Evolutionary conservation across 306 rosid species (phyloP).

Genomic region (Ceratonia siliqua): DNA sequence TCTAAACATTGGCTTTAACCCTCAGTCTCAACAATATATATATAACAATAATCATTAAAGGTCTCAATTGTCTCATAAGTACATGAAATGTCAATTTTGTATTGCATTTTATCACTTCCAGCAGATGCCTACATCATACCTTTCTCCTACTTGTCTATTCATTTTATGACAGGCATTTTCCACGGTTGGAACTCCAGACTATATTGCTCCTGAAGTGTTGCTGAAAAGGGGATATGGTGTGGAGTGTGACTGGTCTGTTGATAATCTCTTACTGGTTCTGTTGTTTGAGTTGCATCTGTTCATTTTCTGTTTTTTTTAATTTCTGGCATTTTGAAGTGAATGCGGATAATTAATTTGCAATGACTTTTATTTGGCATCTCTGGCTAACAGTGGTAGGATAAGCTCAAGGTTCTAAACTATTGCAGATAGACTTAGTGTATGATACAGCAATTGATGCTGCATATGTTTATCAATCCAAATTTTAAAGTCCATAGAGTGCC

Average conservation of each 20-base stretch:
- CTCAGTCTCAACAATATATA: too few species aligned
- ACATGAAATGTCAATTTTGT: slow-evolving; percentile 6
- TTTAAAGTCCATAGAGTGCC: background rate
- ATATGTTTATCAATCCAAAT: background rate
- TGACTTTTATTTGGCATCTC: background rate
- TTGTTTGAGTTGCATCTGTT: slow-evolving; percentile 12
- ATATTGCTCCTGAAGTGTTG: slow-evolving; percentile 90
- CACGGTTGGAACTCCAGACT: slow-evolving; percentile 93
- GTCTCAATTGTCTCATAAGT: slow-evolving; percentile 19
- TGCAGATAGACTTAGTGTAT: background rate
- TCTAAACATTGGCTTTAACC: too few species aligned
- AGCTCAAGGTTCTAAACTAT: slow-evolving; percentile 10
- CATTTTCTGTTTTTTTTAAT: background rate
- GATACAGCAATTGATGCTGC: background rate
- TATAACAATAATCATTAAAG: background rate
- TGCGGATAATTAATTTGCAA: slow-evolving; percentile 16
- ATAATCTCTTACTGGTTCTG: slow-evolving; percentile 11
- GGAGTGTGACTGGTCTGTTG: slow-evolving; percentile 87
- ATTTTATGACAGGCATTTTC: slow-evolving; percentile 75
- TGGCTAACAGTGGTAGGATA: background rate
- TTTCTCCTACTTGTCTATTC: slow-evolving; percentile 30
- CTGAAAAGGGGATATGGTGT: slow-evolving; percentile 85
- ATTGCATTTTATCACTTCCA: slow-evolving; percentile 14
- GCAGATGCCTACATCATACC: slow-evolving; percentile 18
- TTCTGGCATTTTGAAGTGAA: slow-evolving; percentile 24